phyloP scores from a whole-genome alignment of 202 grass and related monocot species.

The Panicum hallii region DNA sequence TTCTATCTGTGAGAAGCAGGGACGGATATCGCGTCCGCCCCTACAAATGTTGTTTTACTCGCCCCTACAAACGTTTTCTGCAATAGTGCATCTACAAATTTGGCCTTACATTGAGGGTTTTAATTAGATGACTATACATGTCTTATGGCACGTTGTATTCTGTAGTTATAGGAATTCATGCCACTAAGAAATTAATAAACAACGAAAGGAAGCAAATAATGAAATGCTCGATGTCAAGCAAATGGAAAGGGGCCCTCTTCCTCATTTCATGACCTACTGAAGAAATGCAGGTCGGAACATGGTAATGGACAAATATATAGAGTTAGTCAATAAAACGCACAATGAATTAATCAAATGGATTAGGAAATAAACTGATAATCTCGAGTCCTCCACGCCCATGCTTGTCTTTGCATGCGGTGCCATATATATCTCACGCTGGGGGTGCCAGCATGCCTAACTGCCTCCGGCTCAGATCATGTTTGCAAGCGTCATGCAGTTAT shows the following conservation, averaged over 20 bases:
- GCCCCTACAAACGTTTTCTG: no score
- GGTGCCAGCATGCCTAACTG: not conserved
- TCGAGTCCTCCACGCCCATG: constrained; percentile 10
- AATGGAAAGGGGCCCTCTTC: constrained; percentile 11
- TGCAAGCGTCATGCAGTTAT: constrained; percentile 63
- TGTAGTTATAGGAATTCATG: not conserved
- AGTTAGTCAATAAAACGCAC: not conserved
- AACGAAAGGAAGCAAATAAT: not conserved
- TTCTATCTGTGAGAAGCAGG: no score
- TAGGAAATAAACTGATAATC: not conserved
- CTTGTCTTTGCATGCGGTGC: constrained; percentile 21
- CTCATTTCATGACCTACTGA: constrained; percentile 37
- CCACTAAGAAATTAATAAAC: not conserved
- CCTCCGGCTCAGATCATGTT: constrained; percentile 47
- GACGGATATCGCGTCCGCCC: no score
- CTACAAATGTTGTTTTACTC: no score
- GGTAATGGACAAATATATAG: not conserved
- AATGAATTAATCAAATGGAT: constrained; percentile 4
- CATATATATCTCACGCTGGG: not conserved
- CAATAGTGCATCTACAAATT: no score
- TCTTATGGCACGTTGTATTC: no score
- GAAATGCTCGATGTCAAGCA: not conserved
- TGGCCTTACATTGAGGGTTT: no score
- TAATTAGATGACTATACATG: no score
- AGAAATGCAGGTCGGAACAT: constrained; percentile 10